Percentiles rank a stretch among this genome's conserved stretches.
phyloP scores from a whole-genome alignment of 441 rosid genomes.

The California macrophylla region DNA sequence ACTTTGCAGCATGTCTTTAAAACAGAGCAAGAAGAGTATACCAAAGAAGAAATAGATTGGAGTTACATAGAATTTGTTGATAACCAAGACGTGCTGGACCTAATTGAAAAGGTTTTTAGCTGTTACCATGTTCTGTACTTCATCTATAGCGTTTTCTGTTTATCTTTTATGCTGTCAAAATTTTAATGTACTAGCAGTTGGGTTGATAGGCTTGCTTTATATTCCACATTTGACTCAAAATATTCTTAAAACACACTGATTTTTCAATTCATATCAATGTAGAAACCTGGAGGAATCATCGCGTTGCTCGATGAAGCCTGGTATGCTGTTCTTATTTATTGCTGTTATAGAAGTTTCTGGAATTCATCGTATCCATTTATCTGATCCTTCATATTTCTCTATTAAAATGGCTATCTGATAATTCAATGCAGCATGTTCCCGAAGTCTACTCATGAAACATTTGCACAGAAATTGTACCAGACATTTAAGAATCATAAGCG shows the following conservation, averaged over 20 bases:
- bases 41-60: slow-evolving; percentile 98
- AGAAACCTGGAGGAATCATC: slow-evolving; percentile 99
- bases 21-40: slow-evolving; percentile 99
- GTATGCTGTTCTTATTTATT: slow-evolving; percentile 34
- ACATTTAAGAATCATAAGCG: slow-evolving; percentile 91
- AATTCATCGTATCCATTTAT: background rate
- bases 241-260: background rate
- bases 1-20: slow-evolving; percentile 88
- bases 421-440: slow-evolving; percentile 83
- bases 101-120: slow-evolving; percentile 74
- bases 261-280: slow-evolving; percentile 22
- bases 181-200: background rate
- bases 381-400: slow-evolving; percentile 14
- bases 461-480: slow-evolving; percentile 95
- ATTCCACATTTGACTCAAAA: background rate
- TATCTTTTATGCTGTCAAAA: background rate
- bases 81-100: slow-evolving; percentile 96
- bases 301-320: slow-evolving; percentile 99
- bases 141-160: background rate
- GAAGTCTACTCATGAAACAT: slow-evolving; percentile 97
- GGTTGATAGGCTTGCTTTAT: background rate
- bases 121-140: background rate
- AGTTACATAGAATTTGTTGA: slow-evolving; percentile 98
- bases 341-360: background rate
- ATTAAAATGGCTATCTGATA: slow-evolving; percentile 20